phyloP scores from a whole-genome alignment of 2,329 filamentous ascomycete species.

The Phaeosphaeriaceae sp. region DNA sequence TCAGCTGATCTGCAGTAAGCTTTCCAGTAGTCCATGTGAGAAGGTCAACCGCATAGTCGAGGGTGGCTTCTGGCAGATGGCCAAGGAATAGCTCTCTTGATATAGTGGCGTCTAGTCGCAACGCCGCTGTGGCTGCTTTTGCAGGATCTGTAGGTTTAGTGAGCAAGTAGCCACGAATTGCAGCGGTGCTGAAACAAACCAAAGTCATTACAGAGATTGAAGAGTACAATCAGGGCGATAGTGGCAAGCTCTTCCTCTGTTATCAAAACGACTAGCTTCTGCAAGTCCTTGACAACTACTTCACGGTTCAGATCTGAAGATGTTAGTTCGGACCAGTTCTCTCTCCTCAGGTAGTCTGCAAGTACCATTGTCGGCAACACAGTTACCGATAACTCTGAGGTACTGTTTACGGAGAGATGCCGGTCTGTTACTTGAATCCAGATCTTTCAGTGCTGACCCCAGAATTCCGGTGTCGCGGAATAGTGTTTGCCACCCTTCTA shows the following conservation, averaged over 20 bases:
- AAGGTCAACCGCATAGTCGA: slow-evolving; percentile 45
- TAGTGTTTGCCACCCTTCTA: slow-evolving; percentile 40
- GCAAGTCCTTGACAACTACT: slow-evolving; percentile 30
- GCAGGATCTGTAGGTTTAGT: slow-evolving; percentile 38
- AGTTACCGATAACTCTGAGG: slow-evolving; percentile 48
- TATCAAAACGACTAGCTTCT: slow-evolving; percentile 35
- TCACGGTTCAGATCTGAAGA: slow-evolving; percentile 43
- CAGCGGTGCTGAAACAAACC: slow-evolving; percentile 25
- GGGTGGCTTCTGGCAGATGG: slow-evolving; percentile 38
- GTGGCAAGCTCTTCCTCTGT: slow-evolving; percentile 26
- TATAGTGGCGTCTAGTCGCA: slow-evolving; percentile 43
- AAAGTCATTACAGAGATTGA: slow-evolving; percentile 54
- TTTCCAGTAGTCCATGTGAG: slow-evolving; percentile 45
- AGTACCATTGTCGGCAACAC: slow-evolving; percentile 47
- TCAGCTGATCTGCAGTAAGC: slow-evolving; percentile 41
- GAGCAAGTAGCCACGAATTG: slow-evolving; percentile 12
- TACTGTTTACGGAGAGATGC: slow-evolving; percentile 38
- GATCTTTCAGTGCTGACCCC: slow-evolving; percentile 28
- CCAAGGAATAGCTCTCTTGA: slow-evolving; percentile 29
- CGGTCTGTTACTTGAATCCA: slow-evolving; percentile 28
- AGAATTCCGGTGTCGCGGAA: slow-evolving; percentile 39
- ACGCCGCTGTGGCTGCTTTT: slow-evolving; percentile 40
- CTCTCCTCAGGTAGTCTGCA: neutral
- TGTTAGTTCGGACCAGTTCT: slow-evolving; percentile 18
- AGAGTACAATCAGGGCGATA: slow-evolving; percentile 50